These are phyloP conservation scores for Hypseocharis bilobata DNA, from an alignment of 441 rosid genomes.

Conservation along the genomic window DNA sequence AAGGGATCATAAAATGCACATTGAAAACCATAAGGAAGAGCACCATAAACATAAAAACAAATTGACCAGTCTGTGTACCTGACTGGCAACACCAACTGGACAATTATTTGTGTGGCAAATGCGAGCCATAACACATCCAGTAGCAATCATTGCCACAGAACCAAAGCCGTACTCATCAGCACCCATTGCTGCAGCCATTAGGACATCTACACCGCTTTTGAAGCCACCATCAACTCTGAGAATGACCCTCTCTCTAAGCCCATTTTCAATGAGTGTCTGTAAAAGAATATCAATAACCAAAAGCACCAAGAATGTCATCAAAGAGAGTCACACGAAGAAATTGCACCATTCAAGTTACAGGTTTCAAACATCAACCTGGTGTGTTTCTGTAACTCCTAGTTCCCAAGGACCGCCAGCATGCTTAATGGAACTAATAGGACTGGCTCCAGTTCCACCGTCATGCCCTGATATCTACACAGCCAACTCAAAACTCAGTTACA, in stretches of 20 bases:
- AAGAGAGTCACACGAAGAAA: constrained; percentile 9
- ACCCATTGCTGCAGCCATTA: constrained; percentile 98
- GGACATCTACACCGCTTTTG: constrained; percentile 87
- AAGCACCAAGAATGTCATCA: constrained; percentile 11
- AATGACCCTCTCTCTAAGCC: constrained; percentile 93
- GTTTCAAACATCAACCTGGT: constrained; percentile 51
- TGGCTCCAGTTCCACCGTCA: constrained; percentile 99
- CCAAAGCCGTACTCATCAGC: constrained; percentile 99
- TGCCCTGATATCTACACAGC: constrained; percentile 81
- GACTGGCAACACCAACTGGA: constrained; percentile 98
- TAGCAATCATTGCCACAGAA: constrained; percentile 98
- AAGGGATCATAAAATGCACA: constrained; percentile 12
- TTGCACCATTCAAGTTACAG: constrained; percentile 17
- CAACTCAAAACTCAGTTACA: constrained; percentile 15
- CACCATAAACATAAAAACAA: constrained; percentile 13
- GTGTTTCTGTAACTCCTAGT: constrained; percentile 85
- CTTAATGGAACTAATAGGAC: constrained; percentile 95
- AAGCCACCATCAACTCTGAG: constrained; percentile 96
- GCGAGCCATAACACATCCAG: constrained; percentile 99
- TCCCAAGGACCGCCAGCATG: constrained; percentile 99
- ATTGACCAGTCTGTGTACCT: constrained; percentile 39
- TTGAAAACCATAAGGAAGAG: constrained; percentile 8
- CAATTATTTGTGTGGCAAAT: constrained; percentile 97
- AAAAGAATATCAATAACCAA: constrained; percentile 24
- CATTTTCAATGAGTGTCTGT: constrained; percentile 82